Evolutionary conservation across 2,329 filamentous ascomycete genomes (phyloP).

Genomic region (Teratosphaeriaceae sp.): DNA sequence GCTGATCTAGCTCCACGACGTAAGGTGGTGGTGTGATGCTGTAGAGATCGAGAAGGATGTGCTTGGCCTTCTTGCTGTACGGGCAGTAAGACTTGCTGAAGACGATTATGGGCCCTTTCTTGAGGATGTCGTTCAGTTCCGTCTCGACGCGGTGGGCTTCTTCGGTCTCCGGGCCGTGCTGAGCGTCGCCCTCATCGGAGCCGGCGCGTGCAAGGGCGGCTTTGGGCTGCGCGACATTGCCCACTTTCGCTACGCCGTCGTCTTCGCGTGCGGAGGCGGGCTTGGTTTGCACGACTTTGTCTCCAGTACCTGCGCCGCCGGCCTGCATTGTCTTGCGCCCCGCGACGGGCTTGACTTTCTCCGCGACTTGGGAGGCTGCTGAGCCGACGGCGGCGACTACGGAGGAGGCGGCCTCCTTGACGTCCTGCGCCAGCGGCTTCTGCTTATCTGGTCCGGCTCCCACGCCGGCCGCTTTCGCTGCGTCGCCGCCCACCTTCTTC

Average conservation of each 20-base stretch:
- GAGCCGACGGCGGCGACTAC: neutral
- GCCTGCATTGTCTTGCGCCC: constrained; percentile 48
- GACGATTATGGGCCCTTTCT: constrained; percentile 81
- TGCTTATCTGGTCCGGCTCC: constrained; percentile 53
- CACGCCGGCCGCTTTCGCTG: constrained; percentile 4
- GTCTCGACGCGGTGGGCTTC: constrained; percentile 59
- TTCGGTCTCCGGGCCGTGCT: constrained; percentile 39
- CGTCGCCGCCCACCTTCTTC: constrained; percentile 2
- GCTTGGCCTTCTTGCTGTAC: constrained; percentile 76
- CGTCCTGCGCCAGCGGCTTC: constrained; percentile 61
- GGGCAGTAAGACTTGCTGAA: constrained; percentile 96
- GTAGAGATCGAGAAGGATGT: constrained; percentile 77
- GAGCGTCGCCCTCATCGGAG: constrained; percentile 26
- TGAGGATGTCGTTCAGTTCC: constrained; percentile 72
- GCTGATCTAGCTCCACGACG: constrained; percentile 84
- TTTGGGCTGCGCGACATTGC: constrained; percentile 30
- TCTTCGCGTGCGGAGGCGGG: constrained; percentile 31
- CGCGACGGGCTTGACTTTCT: constrained; percentile 37
- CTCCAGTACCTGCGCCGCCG: constrained; percentile 7
- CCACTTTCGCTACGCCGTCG: constrained; percentile 40
- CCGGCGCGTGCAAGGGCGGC: constrained; percentile 17
- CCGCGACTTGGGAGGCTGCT: constrained; percentile 9
- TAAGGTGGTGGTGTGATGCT: constrained; percentile 72
- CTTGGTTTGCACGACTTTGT: constrained; percentile 25
- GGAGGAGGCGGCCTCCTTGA: constrained; percentile 26